phyloP scores from a whole-genome alignment of 139 green algal genomes.

The Gonium pectorale region DNA sequence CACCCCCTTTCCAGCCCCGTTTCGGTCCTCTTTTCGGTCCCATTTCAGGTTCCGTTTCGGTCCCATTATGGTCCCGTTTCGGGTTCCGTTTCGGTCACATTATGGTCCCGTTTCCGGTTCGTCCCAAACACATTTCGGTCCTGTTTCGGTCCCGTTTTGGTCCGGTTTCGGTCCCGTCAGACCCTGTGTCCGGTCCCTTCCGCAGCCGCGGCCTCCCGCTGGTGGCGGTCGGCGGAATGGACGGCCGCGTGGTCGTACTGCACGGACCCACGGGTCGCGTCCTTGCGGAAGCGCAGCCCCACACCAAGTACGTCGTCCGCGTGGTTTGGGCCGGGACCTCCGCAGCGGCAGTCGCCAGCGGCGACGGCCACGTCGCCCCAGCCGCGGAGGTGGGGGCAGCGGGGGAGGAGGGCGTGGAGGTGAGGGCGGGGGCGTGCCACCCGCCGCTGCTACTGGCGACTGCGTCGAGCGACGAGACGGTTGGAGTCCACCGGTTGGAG shows the following conservation, averaged over 20 bases:
- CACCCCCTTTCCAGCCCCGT: too few relatives aligned
- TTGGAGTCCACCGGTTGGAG: constrained; percentile 46
- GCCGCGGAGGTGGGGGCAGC: constrained; percentile 35
- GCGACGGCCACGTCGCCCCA: constrained; percentile 39
- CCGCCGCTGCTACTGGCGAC: constrained; percentile 39
- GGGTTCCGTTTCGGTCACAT: too few relatives aligned
- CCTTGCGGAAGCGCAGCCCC: background rate
- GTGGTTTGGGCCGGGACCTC: constrained; percentile 27
- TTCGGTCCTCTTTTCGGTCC: too few relatives aligned
- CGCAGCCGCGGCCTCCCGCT: constrained; percentile 13
- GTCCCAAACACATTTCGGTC: too few relatives aligned
- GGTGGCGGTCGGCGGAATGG: constrained; percentile 31
- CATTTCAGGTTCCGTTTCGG: too few relatives aligned
- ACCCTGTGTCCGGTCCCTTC: too few relatives aligned
- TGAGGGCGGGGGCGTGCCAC: background rate
- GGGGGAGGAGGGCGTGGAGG: background rate
- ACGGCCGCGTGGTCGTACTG: constrained; percentile 15
- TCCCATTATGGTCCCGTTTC: too few relatives aligned
- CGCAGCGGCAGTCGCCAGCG: background rate
- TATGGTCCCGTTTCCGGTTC: too few relatives aligned
- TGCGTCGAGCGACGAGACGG: constrained; percentile 57
- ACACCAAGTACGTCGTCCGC: constrained; percentile 48
- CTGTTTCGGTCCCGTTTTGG: too few relatives aligned
- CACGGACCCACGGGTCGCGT: constrained; percentile 24
- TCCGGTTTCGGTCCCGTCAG: too few relatives aligned